Evolutionary conservation across 2,329 filamentous ascomycete species (phyloP), one percentile per base, ranked within the genome.

Genomic region (Saccharata proteae): DNA sequence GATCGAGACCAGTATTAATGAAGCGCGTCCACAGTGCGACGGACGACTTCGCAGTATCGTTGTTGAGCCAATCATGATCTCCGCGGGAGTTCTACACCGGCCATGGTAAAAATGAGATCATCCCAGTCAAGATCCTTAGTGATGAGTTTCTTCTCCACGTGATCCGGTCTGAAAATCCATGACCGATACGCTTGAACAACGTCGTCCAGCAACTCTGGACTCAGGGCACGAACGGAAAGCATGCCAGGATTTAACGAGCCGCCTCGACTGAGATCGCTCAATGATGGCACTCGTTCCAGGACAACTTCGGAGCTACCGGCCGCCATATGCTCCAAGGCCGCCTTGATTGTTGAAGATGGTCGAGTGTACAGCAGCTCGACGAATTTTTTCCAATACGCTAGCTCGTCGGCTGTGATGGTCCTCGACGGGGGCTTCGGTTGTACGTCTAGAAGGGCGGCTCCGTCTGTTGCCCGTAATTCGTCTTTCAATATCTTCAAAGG

Each of bases 401-500:
- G 5, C 13, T 48, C 42, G 1, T 28, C 7, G 4, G 4, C 3
- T n/a, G 29, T 29, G 14, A 37, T 20, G 9, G 34, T 31, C 3
- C 35, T 19, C 3, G 44, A 40, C 4, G 37, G 35, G 9, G 47
- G 38, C 4, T 67, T 65, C 3, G 81, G 80, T 40, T 76, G 69
- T 36, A 83, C 60, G 49, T 85, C 80, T 11, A 85, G 49, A 3
- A 88, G 67, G 8, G 61, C 56, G 34, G 72, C 60, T 5, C 63
- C 57, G 6, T 63, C 53, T 15, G 66, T 60, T 2, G 82, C 83
- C 49, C 66, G 82, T 44, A 83, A 77, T 41, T 93, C 85, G 1
- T 66, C 46, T 0, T 54, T 30, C 4, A 60, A 38, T 3, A 71
- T 67, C 15, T 60, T 52, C 11, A 93, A 60, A 0, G 83, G 80